Percentiles rank a stretch among this genome's conserved stretches.
These are phyloP conservation scores for Amauroascus verrucosus DNA, from an alignment of 2,329 filamentous ascomycete species.

Conservation along the genomic window DNA sequence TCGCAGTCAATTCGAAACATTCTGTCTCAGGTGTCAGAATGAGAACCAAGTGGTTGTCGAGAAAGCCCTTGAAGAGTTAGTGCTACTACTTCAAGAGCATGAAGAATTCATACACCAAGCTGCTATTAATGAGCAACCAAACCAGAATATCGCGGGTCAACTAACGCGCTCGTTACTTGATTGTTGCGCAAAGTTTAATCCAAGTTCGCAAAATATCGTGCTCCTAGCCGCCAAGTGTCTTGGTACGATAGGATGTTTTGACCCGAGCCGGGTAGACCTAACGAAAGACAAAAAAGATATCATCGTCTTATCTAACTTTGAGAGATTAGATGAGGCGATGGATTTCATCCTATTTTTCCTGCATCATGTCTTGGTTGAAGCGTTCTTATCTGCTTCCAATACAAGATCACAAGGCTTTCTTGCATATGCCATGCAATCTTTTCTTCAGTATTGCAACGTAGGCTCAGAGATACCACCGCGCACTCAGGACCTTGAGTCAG, in stretches of 20 bases:
- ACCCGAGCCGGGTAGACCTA: conserved; percentile 78
- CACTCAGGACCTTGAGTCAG: conserved; percentile 46
- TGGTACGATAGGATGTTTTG: conserved; percentile 80
- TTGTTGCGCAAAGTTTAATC: conserved; percentile 70
- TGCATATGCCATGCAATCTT: conserved; percentile 87
- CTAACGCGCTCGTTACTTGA: conserved; percentile 73
- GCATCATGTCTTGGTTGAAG: conserved; percentile 77
- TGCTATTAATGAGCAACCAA: conserved; percentile 72
- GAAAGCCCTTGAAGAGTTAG: conserved; percentile 68
- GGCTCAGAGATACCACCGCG: conserved; percentile 44
- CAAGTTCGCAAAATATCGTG: conserved; percentile 55
- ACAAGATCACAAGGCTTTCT: conserved; percentile 81
- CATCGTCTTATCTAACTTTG: conserved; percentile 79
- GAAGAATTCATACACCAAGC: conserved; percentile 71
- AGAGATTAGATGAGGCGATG: conserved; percentile 62
- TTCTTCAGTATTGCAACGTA: conserved; percentile 69
- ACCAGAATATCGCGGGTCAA: conserved; percentile 54
- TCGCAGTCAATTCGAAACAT: conserved; percentile 58
- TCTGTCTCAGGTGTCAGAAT: conserved; percentile 62
- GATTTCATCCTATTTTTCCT: conserved; percentile 80
- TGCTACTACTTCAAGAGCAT: conserved; percentile 59
- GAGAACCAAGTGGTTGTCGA: conserved; percentile 80
- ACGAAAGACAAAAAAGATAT: conserved; percentile 71
- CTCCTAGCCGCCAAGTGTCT: conserved; percentile 69
- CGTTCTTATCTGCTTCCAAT: conserved; percentile 84